Percentiles rank a stretch among this genome's conserved stretches.
These are phyloP conservation scores for Dorcoceras hygrometricum DNA, from an alignment of 257 asterid genomes.

Conservation along the genomic window DNA sequence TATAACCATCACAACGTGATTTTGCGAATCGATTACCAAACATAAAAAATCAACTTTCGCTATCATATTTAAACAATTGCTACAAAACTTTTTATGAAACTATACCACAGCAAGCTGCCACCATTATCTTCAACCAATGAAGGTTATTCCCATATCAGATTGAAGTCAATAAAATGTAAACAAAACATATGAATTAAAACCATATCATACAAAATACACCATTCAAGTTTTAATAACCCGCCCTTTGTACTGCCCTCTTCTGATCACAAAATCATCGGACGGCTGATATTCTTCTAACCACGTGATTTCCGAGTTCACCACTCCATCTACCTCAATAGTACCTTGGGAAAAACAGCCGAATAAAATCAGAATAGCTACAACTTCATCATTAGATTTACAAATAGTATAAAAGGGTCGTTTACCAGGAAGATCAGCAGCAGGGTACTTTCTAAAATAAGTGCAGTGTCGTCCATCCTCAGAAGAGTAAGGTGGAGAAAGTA, in stretches of 20 bases:
- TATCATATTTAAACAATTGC: not conserved
- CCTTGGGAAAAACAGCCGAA: conserved; percentile 36
- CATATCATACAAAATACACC: conserved; percentile 35
- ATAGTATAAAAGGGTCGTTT: conserved; percentile 19
- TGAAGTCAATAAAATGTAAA: not conserved
- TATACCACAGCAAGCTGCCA: not conserved
- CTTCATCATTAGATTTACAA: not conserved
- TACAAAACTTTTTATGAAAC: not conserved
- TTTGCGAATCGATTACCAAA: not conserved
- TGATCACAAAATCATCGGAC: conserved; percentile 83
- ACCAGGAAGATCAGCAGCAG: conserved; percentile 82
- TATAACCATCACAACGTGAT: not conserved
- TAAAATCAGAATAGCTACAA: not conserved
- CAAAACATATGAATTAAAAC: conserved; percentile 25
- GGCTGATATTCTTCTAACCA: conserved; percentile 95
- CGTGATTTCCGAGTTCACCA: conserved; percentile 50
- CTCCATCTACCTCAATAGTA: conserved; percentile 73
- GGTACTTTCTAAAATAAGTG: conserved; percentile 75
- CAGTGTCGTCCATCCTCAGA: conserved; percentile 92
- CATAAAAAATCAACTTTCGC: not conserved
- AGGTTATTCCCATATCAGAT: not conserved
- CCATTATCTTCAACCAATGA: not conserved
- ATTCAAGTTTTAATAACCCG: conserved; percentile 62
- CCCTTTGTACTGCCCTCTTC: conserved; percentile 94
- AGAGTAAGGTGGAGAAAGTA: conserved; percentile 95